A percentile compares a stretch with the other conserved stretches of the same genome.
phyloP scores from a whole-genome alignment of 202 grass and related monocot species.

The Musa balbisiana region DNA sequence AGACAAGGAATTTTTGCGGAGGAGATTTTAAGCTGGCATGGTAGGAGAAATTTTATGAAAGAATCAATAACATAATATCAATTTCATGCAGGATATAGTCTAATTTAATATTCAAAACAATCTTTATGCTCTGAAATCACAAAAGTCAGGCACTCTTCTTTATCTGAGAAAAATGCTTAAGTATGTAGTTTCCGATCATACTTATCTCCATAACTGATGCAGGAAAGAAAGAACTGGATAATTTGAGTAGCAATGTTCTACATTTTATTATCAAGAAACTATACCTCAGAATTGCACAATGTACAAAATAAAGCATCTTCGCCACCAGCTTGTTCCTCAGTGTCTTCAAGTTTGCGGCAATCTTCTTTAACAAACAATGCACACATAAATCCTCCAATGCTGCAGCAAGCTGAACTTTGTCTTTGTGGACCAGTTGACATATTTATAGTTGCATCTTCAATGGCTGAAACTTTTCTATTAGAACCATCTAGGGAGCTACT shows the following conservation, averaged over 20 bases:
- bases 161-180: no score
- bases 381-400: constrained; percentile 56
- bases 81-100: no score
- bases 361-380: constrained; percentile 88
- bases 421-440: constrained; percentile 17
- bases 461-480: constrained; percentile 42
- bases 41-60: no score
- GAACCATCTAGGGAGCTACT: constrained; percentile 71
- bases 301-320: constrained; percentile 96
- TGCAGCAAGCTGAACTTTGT: constrained; percentile 60
- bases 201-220: not conserved
- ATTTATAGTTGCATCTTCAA: constrained; percentile 34
- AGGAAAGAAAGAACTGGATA: not conserved
- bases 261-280: not conserved
- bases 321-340: constrained; percentile 55
- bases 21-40: no score
- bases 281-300: constrained; percentile 93
- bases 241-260: not conserved
- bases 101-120: no score
- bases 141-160: no score
- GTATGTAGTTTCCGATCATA: not conserved
- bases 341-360: constrained; percentile 64
- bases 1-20: no score
- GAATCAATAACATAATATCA: no score
- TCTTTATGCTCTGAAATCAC: no score